Evolutionary conservation across 345 rosid species (phyloP).

Genomic region (Sapria himalayana): DNA sequence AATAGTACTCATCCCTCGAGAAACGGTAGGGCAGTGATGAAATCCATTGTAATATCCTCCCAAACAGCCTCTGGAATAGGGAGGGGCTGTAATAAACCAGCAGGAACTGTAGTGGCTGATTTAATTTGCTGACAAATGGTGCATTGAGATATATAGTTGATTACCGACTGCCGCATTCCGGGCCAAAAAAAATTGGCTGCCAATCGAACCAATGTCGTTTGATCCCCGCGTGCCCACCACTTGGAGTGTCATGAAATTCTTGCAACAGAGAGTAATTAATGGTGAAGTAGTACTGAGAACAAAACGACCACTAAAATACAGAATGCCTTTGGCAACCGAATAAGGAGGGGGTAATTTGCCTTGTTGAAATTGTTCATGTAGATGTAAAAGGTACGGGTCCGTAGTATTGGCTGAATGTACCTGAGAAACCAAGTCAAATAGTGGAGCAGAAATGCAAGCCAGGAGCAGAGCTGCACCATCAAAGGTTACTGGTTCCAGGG

Average conservation of each 20-base stretch:
- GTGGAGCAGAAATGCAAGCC: background rate
- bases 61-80: background rate
- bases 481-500: too few relatives aligned
- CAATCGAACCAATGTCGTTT: background rate
- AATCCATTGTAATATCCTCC: too few relatives aligned
- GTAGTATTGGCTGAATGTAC: background rate
- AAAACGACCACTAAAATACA: background rate
- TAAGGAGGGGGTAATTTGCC: background rate
- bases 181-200: background rate
- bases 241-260: background rate
- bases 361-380: background rate
- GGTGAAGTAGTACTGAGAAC: background rate
- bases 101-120: background rate
- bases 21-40: background rate
- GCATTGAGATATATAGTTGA: background rate
- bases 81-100: background rate
- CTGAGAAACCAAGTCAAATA: background rate
- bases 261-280: background rate
- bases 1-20: background rate
- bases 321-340: background rate
- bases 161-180: background rate
- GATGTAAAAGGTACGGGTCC: background rate
- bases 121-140: background rate
- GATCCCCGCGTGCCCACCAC: background rate
- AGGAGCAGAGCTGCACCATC: too few relatives aligned